Evolutionary conservation across 495 filamentous ascomycete genomes (phyloP).

Genomic region (Diplogelasinospora grovesii): DNA sequence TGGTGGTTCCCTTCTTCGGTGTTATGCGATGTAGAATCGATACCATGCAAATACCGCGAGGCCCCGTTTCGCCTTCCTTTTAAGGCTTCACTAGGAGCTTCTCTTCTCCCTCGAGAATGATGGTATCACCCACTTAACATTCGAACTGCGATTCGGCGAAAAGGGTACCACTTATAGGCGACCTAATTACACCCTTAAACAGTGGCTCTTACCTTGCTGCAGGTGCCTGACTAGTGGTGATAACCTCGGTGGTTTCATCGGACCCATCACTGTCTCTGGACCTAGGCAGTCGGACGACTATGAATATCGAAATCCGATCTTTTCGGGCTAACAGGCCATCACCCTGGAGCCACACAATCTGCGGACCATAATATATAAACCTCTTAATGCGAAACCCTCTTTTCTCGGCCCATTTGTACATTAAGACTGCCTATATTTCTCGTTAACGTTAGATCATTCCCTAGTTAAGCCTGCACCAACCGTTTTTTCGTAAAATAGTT

Average conservation of each 20-base stretch:
- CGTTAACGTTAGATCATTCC: not conserved
- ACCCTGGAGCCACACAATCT: not conserved
- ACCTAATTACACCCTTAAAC: not conserved
- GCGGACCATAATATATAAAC: not conserved
- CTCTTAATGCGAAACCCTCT: not conserved
- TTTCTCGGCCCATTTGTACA: not conserved
- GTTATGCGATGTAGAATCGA: not conserved
- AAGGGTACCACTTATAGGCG: not conserved
- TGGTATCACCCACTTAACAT: constrained; percentile 1
- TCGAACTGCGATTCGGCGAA: not conserved
- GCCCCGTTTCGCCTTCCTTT: not conserved
- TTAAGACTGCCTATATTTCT: not conserved
- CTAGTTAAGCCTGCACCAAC: not conserved
- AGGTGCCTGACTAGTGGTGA: not conserved
- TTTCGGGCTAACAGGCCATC: not conserved
- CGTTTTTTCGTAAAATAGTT: not conserved
- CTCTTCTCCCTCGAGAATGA: constrained; percentile 1
- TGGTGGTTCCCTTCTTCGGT: not conserved
- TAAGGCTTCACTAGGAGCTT: not conserved
- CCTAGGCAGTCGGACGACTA: not conserved
- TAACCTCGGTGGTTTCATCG: not conserved
- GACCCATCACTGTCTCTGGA: not conserved
- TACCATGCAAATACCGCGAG: not conserved
- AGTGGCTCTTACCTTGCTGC: not conserved
- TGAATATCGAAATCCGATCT: not conserved